phyloP scores from a whole-genome alignment of 148 eudicot species.

The Rhododendron vialii region DNA sequence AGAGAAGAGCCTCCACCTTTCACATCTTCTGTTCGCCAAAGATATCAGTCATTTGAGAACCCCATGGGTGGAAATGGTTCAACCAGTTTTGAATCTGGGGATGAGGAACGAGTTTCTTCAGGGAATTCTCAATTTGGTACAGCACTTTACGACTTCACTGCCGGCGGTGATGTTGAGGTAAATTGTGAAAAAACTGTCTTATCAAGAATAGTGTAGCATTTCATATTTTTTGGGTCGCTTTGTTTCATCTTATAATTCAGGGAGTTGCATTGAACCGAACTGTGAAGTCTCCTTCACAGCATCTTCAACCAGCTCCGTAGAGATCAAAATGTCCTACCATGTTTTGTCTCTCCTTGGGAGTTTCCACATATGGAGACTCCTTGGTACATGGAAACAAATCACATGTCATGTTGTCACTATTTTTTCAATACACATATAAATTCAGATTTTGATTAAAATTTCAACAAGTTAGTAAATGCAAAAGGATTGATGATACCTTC shows the following conservation, averaged over 20 bases:
- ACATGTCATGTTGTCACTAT: neutral
- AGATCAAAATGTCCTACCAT: neutral
- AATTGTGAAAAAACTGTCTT: neutral
- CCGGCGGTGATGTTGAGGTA: slow-evolving; percentile 99
- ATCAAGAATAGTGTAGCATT: neutral
- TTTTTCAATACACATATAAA: neutral
- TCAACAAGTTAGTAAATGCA: neutral
- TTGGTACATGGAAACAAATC: neutral
- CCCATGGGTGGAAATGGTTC: slow-evolving; percentile 79
- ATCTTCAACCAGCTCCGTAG: neutral
- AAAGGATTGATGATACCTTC: neutral
- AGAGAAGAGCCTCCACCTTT: slow-evolving; percentile 80
- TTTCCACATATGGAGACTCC: neutral
- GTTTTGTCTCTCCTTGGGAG: neutral
- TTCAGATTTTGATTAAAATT: neutral
- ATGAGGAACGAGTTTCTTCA: slow-evolving; percentile 57
- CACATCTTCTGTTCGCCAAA: slow-evolving; percentile 58
- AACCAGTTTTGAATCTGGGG: slow-evolving; percentile 59
- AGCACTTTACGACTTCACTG: slow-evolving; percentile 93
- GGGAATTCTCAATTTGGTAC: slow-evolving; percentile 62
- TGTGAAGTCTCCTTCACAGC: neutral
- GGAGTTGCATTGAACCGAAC: neutral
- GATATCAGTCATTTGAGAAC: slow-evolving; percentile 79
- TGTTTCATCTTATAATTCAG: too few relatives aligned
- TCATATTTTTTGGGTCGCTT: too few relatives aligned